Conservation (phyloP, 352 stramenopile species). For the Phytopythium delawarense region DNA sequence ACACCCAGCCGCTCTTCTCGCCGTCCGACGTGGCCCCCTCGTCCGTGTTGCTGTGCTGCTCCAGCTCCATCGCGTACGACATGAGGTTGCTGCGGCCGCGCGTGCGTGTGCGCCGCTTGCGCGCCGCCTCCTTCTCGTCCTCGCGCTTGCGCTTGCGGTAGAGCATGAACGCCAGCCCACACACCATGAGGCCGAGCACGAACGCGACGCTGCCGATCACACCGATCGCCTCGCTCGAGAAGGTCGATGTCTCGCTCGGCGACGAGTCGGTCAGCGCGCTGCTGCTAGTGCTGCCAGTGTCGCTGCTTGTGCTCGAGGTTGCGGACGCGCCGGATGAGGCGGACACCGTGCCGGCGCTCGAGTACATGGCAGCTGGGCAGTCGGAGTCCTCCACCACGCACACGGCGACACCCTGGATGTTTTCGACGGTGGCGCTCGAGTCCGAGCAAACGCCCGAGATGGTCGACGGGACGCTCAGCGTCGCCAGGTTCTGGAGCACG, state of each 20-base stretch:
- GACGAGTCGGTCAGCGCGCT: not conserved
- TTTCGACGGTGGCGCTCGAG: constrained; percentile 13
- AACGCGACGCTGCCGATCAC: constrained; percentile 55
- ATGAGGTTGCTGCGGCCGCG: constrained; percentile 25
- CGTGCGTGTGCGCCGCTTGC: constrained; percentile 22
- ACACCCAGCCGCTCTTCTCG: constrained; percentile 42
- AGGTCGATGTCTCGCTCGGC: constrained; percentile 15
- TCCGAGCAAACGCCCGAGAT: constrained; percentile 27
- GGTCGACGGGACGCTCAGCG: constrained; percentile 27
- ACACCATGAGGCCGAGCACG: constrained; percentile 35
- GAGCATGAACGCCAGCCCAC: constrained; percentile 29
- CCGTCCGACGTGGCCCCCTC: constrained; percentile 37
- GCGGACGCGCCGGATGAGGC: constrained; percentile 5
- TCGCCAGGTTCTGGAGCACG: constrained; percentile 27
- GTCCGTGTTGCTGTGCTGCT: constrained; percentile 19
- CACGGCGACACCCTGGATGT: constrained; percentile 31
- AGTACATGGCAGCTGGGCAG: constrained; percentile 12
- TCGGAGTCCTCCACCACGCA: constrained; percentile 29
- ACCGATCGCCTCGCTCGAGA: constrained; percentile 40
- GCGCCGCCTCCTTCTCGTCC: constrained; percentile 9
- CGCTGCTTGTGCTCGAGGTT: constrained; percentile 12
- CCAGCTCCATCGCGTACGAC: constrained; percentile 10
- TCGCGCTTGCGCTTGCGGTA: constrained; percentile 19
- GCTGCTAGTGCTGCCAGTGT: not conserved
- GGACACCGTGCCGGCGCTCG: not conserved